Evolutionary conservation across 2,329 filamentous ascomycete genomes (phyloP), one percentile per base, ranked within the genome.

Genomic region (Xylariales sp.): DNA sequence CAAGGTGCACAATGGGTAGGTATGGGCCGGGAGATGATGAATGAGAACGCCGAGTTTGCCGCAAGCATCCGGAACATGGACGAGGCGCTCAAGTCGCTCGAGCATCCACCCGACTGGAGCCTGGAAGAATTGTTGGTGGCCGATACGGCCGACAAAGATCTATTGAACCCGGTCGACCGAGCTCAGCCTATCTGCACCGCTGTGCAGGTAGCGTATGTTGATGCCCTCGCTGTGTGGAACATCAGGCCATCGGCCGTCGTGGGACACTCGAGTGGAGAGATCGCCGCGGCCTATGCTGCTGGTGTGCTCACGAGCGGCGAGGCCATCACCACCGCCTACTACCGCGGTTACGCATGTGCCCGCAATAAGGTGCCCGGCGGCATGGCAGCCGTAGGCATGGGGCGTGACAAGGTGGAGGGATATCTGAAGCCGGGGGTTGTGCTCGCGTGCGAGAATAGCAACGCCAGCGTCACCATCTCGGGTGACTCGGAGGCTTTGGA

Each of bases 331-430:
- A 25, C 21, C 3, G 39, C 39, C 7, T 34, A 11, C 29, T 29
- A 28, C n/a, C 31, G 39, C 4, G 39, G 39, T 11, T 11, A 27
- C 19, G 38, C 16, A 18, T 29, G 16, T 21, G 14, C 22, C 12
- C 14, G 12, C 11, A 14, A 18, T 9, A 25, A 22, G 6, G 37
- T 2, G 18, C 45, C 32, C 9, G 62, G 60, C 1, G 54, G 52
- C 5, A 71, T 71, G 68, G 61, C 63, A 3, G 65, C 65, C 1
- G 52, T 69, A 9, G 65, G 64, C 0, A 51, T 69, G 0, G 57
- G 61, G 0, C 44, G 50, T 20, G 47, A 50, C 2, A 59, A 63
- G 3, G 52, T 61, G 4, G 29, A 48, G 16, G 43, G 42, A 6
- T 60, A 56, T 24, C 45, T 68, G 0, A 14, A n/a, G 25, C 22